Conservation (phyloP, 1,284 basidiomycete genomes). For the Boletus semigastroideus region DNA sequence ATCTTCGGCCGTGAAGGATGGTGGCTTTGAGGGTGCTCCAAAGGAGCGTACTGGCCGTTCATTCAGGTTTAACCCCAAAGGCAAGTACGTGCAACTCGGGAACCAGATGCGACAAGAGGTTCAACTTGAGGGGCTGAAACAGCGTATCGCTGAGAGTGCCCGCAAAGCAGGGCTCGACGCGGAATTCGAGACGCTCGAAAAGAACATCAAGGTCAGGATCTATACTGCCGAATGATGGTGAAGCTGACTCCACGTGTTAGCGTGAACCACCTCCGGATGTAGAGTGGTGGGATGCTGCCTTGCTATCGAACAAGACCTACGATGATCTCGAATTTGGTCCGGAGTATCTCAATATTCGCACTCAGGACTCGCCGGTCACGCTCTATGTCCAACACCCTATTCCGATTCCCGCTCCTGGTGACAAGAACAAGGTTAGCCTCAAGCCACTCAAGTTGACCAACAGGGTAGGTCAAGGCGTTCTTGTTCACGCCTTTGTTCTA, state of each 20-base stretch:
- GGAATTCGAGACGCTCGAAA: slow-evolving; percentile 89
- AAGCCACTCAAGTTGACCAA: slow-evolving; percentile 90
- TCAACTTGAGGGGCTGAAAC: slow-evolving; percentile 89
- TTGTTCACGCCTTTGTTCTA: slow-evolving; percentile 1
- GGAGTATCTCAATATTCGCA: slow-evolving; percentile 59
- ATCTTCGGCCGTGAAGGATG: slow-evolving; percentile 50
- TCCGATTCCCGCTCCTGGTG: slow-evolving; percentile 88
- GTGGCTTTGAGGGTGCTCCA: slow-evolving; percentile 65
- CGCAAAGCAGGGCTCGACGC: slow-evolving; percentile 91
- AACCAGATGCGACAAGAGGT: slow-evolving; percentile 83
- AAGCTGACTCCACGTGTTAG: slow-evolving; percentile 38
- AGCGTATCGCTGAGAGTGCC: slow-evolving; percentile 89
- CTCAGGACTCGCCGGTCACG: slow-evolving; percentile 76
- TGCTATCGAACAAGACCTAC: slow-evolving; percentile 82
- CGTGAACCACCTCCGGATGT: slow-evolving; percentile 83
- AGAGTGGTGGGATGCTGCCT: slow-evolving; percentile 96
- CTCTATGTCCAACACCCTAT: slow-evolving; percentile 97
- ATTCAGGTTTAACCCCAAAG: slow-evolving; percentile 87
- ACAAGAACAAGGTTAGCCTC: slow-evolving; percentile 73
- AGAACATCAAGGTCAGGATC: slow-evolving; percentile 70
- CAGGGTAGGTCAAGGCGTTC: slow-evolving; percentile 48
- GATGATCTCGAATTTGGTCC: slow-evolving; percentile 66
- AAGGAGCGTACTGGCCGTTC: slow-evolving; percentile 68
- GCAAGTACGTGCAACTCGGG: slow-evolving; percentile 84
- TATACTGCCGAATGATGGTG: background rate